Percentiles rank a stretch among this genome's conserved stretches.
Evolutionary conservation across 2,329 filamentous ascomycete species (phyloP).

Genomic region (Epichloe baconii): DNA sequence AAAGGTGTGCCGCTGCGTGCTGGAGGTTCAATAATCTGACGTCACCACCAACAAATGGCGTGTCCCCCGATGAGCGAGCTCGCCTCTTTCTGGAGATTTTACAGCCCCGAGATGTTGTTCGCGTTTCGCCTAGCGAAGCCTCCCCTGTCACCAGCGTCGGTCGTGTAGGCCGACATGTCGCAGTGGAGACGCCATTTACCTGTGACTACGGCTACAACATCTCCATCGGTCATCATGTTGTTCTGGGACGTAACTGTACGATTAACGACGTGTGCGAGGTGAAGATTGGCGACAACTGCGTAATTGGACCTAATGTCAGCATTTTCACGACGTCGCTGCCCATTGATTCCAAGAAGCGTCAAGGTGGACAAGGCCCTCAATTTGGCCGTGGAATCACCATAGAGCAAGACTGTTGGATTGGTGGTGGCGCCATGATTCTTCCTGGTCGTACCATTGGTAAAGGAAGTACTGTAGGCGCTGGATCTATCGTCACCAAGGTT

Average conservation of each 20-base stretch:
- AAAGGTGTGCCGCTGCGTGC: constrained; percentile 67
- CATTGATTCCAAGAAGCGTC: constrained; percentile 58
- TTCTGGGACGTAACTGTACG: constrained; percentile 70
- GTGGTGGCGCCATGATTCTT: constrained; percentile 63
- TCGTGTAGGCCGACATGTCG: constrained; percentile 58
- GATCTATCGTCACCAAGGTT: constrained; percentile 71
- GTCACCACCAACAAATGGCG: constrained; percentile 58
- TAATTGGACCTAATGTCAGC: constrained; percentile 74
- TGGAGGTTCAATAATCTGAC: constrained; percentile 74
- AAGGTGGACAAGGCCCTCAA: constrained; percentile 61
- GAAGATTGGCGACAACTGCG: constrained; percentile 62
- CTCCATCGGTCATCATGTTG: constrained; percentile 70
- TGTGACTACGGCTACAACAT: constrained; percentile 98
- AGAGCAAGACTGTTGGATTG: constrained; percentile 76
- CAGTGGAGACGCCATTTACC: constrained; percentile 77
- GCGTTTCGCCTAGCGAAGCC: constrained; percentile 40
- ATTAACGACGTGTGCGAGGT: constrained; percentile 81
- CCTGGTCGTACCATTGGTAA: constrained; percentile 70
- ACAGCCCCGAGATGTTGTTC: constrained; percentile 44
- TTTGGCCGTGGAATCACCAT: constrained; percentile 62
- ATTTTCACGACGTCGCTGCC: constrained; percentile 66
- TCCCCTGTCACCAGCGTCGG: constrained; percentile 42
- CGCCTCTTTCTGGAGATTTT: constrained; percentile 62
- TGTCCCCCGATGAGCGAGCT: constrained; percentile 54
- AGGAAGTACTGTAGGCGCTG: constrained; percentile 69